Percentiles rank a stretch among this genome's conserved stretches.
Conservation (phyloP, 2,329 filamentous ascomycete species). For the Septoria linicola region DNA sequence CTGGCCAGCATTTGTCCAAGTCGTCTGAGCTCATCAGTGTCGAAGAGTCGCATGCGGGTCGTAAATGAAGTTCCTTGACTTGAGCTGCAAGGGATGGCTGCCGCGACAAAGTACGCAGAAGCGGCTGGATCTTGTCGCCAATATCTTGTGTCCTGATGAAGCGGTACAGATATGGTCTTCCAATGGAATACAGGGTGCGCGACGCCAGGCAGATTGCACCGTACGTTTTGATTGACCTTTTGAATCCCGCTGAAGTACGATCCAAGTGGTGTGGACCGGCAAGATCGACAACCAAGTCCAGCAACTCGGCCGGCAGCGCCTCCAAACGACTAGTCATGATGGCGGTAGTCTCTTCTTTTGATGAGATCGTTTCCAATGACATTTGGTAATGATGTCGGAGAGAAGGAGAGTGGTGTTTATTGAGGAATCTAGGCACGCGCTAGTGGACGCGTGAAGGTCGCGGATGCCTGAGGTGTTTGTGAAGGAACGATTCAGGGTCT, state of each 20-base stretch:
- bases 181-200: not conserved
- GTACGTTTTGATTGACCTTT: not conserved
- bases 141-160: not conserved
- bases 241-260: not conserved
- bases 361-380: no score
- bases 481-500: no score
- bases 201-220: not conserved
- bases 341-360: no score
- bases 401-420: no score
- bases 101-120: not conserved
- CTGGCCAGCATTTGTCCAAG: not conserved
- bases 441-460: no score
- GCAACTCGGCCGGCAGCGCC: not conserved
- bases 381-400: no score
- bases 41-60: not conserved
- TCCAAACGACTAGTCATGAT: not conserved
- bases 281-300: not conserved
- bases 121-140: not conserved
- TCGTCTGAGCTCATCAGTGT: not conserved
- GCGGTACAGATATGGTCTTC: not conserved
- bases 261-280: not conserved
- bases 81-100: not conserved
- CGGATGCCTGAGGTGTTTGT: no score
- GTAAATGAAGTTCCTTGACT: not conserved
- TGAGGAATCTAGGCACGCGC: no score